Percentiles rank a stretch among this genome's conserved stretches.
phyloP scores from a whole-genome alignment of 148 eudicot species.

The Linanthus parryae region DNA sequence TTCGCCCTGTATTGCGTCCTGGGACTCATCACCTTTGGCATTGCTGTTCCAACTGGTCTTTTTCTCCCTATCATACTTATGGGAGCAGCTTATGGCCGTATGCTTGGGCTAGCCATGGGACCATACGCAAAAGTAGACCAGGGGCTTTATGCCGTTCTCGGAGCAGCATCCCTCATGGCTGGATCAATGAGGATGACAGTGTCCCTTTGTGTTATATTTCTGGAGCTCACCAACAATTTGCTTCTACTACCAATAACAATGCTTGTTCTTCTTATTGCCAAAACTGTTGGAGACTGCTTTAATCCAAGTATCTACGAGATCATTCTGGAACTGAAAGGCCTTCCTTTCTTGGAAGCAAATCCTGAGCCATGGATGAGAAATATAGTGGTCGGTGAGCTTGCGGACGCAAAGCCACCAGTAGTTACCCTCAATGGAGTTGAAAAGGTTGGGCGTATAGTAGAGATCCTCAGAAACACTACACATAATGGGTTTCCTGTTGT shows the following conservation, averaged over 20 bases:
- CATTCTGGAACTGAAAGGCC: slow-evolving; percentile 69
- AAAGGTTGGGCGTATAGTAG: slow-evolving; percentile 58
- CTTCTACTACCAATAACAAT: slow-evolving; percentile 73
- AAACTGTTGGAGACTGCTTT: slow-evolving; percentile 74
- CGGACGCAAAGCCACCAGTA: slow-evolving; percentile 51
- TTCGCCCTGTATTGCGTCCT: slow-evolving; percentile 52
- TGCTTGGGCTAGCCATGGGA: slow-evolving; percentile 60
- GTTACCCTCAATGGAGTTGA: slow-evolving; percentile 58
- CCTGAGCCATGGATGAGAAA: slow-evolving; percentile 91
- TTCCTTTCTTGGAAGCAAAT: slow-evolving; percentile 71
- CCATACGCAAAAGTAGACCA: slow-evolving; percentile 54
- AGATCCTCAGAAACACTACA: slow-evolving; percentile 52
- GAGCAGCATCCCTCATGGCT: slow-evolving; percentile 86
- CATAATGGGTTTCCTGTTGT: slow-evolving; percentile 87
- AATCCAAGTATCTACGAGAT: slow-evolving; percentile 75
- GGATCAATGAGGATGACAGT: slow-evolving; percentile 97
- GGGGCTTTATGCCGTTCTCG: slow-evolving; percentile 81
- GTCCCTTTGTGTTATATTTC: slow-evolving; percentile 77
- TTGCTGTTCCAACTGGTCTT: slow-evolving; percentile 85
- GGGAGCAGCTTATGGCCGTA: slow-evolving; percentile 81
- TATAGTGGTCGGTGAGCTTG: slow-evolving; percentile 64
- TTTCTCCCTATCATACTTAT: slow-evolving; percentile 80
- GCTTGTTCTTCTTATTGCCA: slow-evolving; percentile 80
- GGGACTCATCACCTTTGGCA: slow-evolving; percentile 76
- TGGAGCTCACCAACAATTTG: slow-evolving; percentile 85